These are phyloP conservation scores for Coniochaeta prunicola DNA, from an alignment of 2,329 filamentous ascomycete species.

Conservation along the genomic window DNA sequence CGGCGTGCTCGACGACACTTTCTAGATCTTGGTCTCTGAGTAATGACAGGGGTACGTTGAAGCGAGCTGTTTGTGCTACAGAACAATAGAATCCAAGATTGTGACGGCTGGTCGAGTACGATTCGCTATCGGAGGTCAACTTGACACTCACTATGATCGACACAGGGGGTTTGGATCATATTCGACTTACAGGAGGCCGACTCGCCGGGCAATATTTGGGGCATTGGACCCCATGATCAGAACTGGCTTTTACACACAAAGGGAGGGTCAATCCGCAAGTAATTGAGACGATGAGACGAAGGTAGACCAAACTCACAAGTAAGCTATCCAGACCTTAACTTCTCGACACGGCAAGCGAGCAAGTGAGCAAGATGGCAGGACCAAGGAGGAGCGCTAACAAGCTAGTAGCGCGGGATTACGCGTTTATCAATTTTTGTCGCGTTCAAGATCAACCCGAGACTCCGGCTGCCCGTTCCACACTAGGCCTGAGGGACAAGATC, in stretches of 20 bases:
- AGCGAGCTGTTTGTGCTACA: not conserved
- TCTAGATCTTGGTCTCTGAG: not conserved
- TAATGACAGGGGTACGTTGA: not conserved
- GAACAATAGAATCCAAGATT: not conserved
- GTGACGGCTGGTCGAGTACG: slow-evolving; percentile 1
- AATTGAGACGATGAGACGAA: too few species aligned
- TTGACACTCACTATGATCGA: not conserved
- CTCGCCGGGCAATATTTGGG: not conserved
- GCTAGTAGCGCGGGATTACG: too few species aligned
- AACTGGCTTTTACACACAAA: not conserved
- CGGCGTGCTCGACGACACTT: not conserved
- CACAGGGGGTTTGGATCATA: not conserved
- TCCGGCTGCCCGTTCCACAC: too few species aligned
- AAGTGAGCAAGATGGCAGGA: too few species aligned
- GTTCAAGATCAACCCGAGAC: too few species aligned
- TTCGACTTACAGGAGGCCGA: not conserved
- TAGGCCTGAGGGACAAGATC: too few species aligned
- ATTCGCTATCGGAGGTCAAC: not conserved
- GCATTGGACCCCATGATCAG: not conserved
- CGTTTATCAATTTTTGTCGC: too few species aligned
- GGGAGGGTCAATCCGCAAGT: too few species aligned
- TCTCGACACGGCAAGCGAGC: too few species aligned
- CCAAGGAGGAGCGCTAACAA: too few species aligned
- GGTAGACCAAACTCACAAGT: too few species aligned
- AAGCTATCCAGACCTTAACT: too few species aligned